Evolutionary conservation across 2,329 filamentous ascomycete genomes (phyloP).

Genomic region (Sporothrix inflata): DNA sequence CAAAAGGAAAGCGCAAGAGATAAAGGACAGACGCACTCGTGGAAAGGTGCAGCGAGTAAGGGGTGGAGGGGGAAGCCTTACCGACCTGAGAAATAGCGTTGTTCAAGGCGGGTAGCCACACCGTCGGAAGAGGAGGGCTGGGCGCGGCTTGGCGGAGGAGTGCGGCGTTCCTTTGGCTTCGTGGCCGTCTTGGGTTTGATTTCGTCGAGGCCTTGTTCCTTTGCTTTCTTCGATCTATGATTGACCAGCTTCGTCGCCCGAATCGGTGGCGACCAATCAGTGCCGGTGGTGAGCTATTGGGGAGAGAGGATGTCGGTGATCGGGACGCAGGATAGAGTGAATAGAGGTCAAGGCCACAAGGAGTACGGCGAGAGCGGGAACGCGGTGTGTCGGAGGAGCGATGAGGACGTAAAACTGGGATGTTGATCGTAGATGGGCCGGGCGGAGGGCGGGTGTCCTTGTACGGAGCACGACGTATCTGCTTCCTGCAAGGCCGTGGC

Average conservation of each 20-base stretch:
- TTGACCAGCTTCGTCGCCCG: background rate
- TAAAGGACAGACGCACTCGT: slow-evolving; percentile 20
- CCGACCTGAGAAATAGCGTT: slow-evolving; percentile 22
- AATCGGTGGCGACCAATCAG: background rate
- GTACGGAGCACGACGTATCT: slow-evolving; percentile 13
- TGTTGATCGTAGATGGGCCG: slow-evolving; percentile 5
- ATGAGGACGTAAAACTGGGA: background rate
- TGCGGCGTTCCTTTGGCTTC: slow-evolving; percentile 3
- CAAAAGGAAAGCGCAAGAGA: slow-evolving; percentile 12
- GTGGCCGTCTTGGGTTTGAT: background rate
- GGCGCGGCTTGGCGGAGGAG: slow-evolving; percentile 26
- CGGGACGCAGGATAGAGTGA: background rate
- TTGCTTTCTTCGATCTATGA: background rate
- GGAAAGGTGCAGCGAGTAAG: slow-evolving; percentile 16
- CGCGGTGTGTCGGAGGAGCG: background rate
- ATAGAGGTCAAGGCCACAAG: background rate
- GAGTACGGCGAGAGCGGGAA: background rate
- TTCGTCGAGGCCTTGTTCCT: background rate
- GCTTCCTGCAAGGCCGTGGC: slow-evolving; percentile 6
- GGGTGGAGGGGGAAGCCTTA: slow-evolving; percentile 10
- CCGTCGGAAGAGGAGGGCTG: slow-evolving; percentile 28
- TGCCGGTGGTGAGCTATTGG: background rate
- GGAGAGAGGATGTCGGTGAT: background rate
- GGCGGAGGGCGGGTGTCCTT: background rate
- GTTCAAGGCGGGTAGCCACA: slow-evolving; percentile 24